A percentile compares a stretch with the other conserved stretches of the same genome.
Conservation (phyloP, 306 rosid genomes). For the Astragalus membranaceus region DNA sequence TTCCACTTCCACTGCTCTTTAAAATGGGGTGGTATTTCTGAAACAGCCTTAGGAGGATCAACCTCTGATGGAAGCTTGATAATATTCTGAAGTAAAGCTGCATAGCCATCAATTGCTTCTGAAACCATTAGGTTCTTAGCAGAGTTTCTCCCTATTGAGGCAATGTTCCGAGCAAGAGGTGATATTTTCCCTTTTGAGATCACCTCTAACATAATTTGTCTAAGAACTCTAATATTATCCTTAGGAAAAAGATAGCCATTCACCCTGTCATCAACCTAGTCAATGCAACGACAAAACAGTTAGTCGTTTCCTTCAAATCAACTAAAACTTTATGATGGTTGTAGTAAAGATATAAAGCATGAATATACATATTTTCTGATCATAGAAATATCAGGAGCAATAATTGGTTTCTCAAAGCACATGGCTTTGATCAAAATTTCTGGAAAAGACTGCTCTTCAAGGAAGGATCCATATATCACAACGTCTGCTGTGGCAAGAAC, state of each 20-base stretch:
- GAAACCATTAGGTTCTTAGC: constrained; percentile 65
- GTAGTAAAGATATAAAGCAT: constrained; percentile 11
- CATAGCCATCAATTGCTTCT: constrained; percentile 73
- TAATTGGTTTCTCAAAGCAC: constrained; percentile 85
- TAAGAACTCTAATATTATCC: constrained; percentile 49
- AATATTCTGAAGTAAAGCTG: constrained; percentile 58
- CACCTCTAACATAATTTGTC: constrained; percentile 56
- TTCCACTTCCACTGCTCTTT: constrained; percentile 89
- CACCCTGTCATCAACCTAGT: constrained; percentile 85
- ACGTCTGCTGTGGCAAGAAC: constrained; percentile 57
- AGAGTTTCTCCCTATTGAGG: constrained; percentile 60
- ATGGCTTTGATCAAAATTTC: constrained; percentile 76
- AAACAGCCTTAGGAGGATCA: constrained; percentile 48
- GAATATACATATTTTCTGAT: constrained; percentile 74
- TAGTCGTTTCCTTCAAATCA: constrained; percentile 25
- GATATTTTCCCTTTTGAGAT: constrained; percentile 63
- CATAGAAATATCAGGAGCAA: constrained; percentile 76
- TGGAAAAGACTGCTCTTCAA: constrained; percentile 80
- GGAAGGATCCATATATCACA: constrained; percentile 82
- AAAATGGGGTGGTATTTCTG: constrained; percentile 48
- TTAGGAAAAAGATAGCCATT: constrained; percentile 81
- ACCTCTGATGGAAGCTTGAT: constrained; percentile 82
- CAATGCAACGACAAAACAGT: constrained; percentile 27
- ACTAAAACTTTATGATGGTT: not conserved
- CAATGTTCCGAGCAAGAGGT: constrained; percentile 64